Percentiles rank a stretch among this genome's conserved stretches.
Conservation (phyloP, 352 stramenopile species). For the Phytopythium mirpurense region DNA sequence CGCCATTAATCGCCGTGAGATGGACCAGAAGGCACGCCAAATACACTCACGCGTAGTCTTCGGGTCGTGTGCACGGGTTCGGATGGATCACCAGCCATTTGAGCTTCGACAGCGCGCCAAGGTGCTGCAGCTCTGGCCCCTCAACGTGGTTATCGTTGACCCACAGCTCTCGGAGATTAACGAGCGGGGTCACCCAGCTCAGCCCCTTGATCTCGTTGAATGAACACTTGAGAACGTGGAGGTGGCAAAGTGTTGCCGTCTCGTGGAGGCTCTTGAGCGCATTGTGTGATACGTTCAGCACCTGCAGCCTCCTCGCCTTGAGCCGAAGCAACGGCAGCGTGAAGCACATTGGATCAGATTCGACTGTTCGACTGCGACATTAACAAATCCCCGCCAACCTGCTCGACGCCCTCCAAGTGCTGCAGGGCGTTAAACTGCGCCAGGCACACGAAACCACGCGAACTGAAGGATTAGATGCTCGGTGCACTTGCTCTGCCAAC, state of each 20-base stretch:
- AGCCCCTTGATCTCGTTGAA: constrained; percentile 53
- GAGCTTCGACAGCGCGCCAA: constrained; percentile 37
- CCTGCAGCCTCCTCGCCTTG: constrained; percentile 27
- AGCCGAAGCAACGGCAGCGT: too few species aligned
- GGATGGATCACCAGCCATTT: constrained; percentile 52
- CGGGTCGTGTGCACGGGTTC: constrained; percentile 56
- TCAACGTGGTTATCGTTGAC: constrained; percentile 51
- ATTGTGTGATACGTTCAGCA: constrained; percentile 68
- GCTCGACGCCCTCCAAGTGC: constrained; percentile 32
- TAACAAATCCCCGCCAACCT: constrained; percentile 13
- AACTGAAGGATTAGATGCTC: too few species aligned
- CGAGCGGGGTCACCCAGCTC: constrained; percentile 27
- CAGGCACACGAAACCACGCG: background rate
- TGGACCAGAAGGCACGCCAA: too few species aligned
- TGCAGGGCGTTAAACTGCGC: constrained; percentile 59
- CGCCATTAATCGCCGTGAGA: background rate
- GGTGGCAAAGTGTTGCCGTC: constrained; percentile 26
- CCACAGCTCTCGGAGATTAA: constrained; percentile 50
- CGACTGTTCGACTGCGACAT: too few species aligned
- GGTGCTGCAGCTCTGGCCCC: constrained; percentile 34
- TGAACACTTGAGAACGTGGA: constrained; percentile 51
- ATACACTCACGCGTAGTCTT: constrained; percentile 39
- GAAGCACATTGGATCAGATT: too few species aligned
- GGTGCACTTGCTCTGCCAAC: too few species aligned
- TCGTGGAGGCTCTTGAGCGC: constrained; percentile 35